Evolutionary conservation across 2,329 filamentous ascomycete species (phyloP).

Genomic region (Cercospora sojina): DNA sequence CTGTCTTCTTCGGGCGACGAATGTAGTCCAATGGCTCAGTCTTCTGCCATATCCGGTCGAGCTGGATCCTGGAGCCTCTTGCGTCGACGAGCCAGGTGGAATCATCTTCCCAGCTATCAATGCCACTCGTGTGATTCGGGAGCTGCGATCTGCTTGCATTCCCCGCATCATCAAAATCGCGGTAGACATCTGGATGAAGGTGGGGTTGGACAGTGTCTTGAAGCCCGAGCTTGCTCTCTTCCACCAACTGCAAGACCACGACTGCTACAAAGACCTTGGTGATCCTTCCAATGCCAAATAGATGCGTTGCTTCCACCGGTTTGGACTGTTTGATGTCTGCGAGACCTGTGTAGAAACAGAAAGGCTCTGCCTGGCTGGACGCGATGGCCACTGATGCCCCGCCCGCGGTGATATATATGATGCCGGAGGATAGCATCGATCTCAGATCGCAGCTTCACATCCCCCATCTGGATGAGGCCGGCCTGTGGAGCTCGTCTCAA

Average conservation of each 20-base stretch:
- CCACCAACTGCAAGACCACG: constrained; percentile 12
- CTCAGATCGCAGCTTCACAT: background rate
- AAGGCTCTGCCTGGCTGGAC: background rate
- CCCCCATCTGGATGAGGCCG: background rate
- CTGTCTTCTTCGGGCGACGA: constrained; percentile 4
- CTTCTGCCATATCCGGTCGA: constrained; percentile 7
- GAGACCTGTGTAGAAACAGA: background rate
- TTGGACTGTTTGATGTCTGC: constrained; percentile 1
- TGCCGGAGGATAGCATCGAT: background rate
- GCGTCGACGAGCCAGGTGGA: constrained; percentile 10
- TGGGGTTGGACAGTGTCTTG: constrained; percentile 3
- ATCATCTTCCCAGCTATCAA: constrained; percentile 17
- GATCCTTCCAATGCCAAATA: constrained; percentile 16
- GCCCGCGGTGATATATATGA: background rate
- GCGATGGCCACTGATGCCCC: background rate
- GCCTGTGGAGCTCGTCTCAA: background rate
- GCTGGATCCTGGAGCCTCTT: constrained; percentile 3
- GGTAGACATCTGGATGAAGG: background rate
- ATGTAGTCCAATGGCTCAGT: constrained; percentile 10
- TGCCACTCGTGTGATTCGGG: constrained; percentile 12
- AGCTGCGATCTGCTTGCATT: constrained; percentile 6
- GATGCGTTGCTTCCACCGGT: constrained; percentile 1
- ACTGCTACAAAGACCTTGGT: constrained; percentile 16
- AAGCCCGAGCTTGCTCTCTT: constrained; percentile 11
- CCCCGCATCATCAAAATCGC: constrained; percentile 2